These are phyloP conservation scores for Dunaliella salina DNA, from an alignment of 163 green algal genomes.

Conservation along the genomic window DNA sequence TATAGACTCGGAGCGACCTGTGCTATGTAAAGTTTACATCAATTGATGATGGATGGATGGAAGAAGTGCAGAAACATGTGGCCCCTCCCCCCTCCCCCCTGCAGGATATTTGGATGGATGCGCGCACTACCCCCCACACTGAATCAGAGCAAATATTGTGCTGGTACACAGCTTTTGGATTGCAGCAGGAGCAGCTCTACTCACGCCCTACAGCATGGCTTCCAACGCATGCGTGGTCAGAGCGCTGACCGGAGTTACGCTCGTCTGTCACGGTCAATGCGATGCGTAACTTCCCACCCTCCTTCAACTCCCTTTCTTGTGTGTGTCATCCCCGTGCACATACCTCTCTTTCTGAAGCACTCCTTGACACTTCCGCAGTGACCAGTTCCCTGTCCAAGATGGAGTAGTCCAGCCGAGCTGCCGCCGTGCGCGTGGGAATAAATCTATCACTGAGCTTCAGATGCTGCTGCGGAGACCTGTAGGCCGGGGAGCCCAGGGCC, in stretches of 20 bases:
- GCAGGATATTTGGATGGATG: no score
- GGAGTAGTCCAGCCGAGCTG: slow-evolving; percentile 70
- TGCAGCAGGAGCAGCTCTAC: no score
- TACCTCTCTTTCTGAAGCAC: slow-evolving; percentile 42
- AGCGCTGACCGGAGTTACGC: not conserved
- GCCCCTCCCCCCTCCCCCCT: no score
- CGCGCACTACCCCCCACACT: no score
- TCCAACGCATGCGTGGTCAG: not conserved
- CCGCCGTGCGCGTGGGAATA: slow-evolving; percentile 66
- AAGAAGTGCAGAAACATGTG: no score
- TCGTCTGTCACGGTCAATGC: not conserved
- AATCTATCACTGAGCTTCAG: slow-evolving; percentile 79
- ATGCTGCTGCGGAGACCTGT: slow-evolving; percentile 37
- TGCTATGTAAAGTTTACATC: no score
- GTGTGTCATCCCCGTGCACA: not conserved
- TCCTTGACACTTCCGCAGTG: slow-evolving; percentile 42
- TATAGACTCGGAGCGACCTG: no score
- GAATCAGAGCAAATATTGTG: no score
- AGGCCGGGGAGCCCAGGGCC: slow-evolving; percentile 2
- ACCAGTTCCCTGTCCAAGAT: slow-evolving; percentile 69
- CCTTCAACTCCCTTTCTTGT: not conserved
- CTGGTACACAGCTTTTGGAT: no score
- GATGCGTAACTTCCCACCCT: slow-evolving; percentile 1
- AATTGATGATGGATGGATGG: no score
- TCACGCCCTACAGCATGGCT: no score